A percentile compares a stretch with the other conserved stretches of the same genome.
These are phyloP conservation scores for Penstemon newberryi DNA, from an alignment of 257 asterid species.

Conservation along the genomic window DNA sequence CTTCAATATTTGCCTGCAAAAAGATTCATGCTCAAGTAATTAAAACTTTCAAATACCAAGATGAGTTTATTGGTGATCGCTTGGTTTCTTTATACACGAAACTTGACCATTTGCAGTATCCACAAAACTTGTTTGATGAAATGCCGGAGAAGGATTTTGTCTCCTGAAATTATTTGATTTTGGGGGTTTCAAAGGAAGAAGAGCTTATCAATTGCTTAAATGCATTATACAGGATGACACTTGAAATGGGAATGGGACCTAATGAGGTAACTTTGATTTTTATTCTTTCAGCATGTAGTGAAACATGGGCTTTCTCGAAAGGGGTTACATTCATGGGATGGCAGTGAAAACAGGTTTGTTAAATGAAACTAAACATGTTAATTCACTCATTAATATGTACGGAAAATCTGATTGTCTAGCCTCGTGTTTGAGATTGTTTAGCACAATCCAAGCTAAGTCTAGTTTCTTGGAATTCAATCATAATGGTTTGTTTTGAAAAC, in stretches of 20 bases:
- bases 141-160: conserved; percentile 10
- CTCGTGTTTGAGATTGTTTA: conserved; percentile 1
- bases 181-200: background rate
- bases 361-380: background rate
- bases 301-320: background rate
- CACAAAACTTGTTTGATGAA: background rate
- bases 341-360: conserved; percentile 2
- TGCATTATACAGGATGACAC: conserved; percentile 6
- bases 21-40: conserved; percentile 2
- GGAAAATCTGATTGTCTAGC: background rate
- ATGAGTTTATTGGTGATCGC: conserved; percentile 18
- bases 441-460: background rate
- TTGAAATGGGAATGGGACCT: conserved; percentile 10
- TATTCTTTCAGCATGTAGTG: conserved; percentile 5
- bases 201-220: background rate
- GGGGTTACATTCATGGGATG: conserved; percentile 14
- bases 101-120: background rate
- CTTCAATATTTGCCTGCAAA: background rate
- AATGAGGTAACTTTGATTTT: conserved; percentile 19
- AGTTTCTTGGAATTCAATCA: too few species aligned
- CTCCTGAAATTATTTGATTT: too few species aligned
- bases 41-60: background rate
- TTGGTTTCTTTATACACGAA: background rate
- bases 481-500: background rate
- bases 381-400: background rate